A percentile compares a stretch with the other conserved stretches of the same genome.
These are phyloP conservation scores for Ustilago bromivora DNA, from an alignment of 1,284 basidiomycete species.

Conservation along the genomic window DNA sequence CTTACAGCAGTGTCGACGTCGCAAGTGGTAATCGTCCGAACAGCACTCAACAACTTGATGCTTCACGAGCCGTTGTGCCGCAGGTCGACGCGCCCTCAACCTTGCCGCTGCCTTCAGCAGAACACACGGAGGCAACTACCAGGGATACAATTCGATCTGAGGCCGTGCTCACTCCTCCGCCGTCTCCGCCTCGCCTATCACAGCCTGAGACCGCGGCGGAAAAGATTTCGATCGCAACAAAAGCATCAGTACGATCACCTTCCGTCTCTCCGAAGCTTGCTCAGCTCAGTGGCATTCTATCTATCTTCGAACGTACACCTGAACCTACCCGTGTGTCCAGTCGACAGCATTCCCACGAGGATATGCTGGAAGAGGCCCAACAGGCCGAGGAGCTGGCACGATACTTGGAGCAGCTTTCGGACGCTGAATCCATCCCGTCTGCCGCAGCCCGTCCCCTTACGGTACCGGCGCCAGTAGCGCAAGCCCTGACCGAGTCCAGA, in stretches of 20 bases:
- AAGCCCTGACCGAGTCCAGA: neutral
- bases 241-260: neutral
- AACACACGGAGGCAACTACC: neutral
- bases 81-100: neutral
- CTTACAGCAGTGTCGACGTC: neutral
- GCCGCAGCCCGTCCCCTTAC: neutral
- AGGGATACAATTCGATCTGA: neutral
- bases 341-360: neutral
- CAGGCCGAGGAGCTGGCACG: conserved; percentile 23
- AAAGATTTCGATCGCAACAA: neutral
- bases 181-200: neutral
- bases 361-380: conserved; percentile 19
- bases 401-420: conserved; percentile 14
- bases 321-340: neutral
- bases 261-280: conserved; percentile 7
- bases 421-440: conserved; percentile 7
- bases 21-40: neutral
- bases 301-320: neutral
- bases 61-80: neutral
- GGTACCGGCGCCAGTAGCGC: neutral
- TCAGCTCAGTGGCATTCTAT: conserved; percentile 9
- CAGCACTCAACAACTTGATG: neutral
- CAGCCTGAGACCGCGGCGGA: neutral
- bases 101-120: neutral
- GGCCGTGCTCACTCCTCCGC: neutral